phyloP scores from a whole-genome alignment of 1,284 basidiomycete genomes.

The Trametes hirsuta region DNA sequence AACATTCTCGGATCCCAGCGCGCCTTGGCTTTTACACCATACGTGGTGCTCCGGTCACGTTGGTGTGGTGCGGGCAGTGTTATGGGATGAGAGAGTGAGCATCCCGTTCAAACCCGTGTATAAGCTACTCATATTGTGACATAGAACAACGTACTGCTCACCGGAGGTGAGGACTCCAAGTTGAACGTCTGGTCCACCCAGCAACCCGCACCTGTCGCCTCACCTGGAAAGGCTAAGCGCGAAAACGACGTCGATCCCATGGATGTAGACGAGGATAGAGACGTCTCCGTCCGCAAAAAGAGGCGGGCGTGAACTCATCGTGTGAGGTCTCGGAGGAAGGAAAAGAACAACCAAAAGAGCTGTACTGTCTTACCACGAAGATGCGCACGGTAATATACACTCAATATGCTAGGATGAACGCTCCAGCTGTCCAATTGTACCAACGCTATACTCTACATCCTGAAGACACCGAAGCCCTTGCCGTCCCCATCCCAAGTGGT shows the following conservation, averaged over 20 bases:
- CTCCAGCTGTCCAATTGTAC: not conserved
- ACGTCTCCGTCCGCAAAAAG: slow-evolving; percentile 27
- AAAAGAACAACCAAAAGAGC: not conserved
- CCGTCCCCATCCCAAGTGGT: slow-evolving; percentile 74
- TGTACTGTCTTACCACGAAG: not conserved
- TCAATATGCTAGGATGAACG: not conserved
- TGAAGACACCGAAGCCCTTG: slow-evolving; percentile 86
- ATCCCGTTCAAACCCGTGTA: not conserved
- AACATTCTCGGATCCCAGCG: slow-evolving; percentile 28
- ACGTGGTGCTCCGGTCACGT: slow-evolving; percentile 37
- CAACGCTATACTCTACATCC: slow-evolving; percentile 64
- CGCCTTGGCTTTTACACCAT: slow-evolving; percentile 36
- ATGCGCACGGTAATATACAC: slow-evolving; percentile 10
- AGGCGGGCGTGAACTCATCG: slow-evolving; percentile 21
- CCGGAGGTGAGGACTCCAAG: slow-evolving; percentile 42
- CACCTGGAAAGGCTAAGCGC: slow-evolving; percentile 18
- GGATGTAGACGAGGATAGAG: slow-evolving; percentile 34
- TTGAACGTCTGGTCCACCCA: slow-evolving; percentile 38
- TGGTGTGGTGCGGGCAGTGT: slow-evolving; percentile 39
- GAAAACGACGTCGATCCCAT: slow-evolving; percentile 28
- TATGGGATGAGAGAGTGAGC: slow-evolving; percentile 41
- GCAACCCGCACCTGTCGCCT: slow-evolving; percentile 4
- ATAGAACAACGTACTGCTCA: slow-evolving; percentile 41
- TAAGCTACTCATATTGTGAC: not conserved
- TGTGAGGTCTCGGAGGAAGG: not conserved